These are phyloP conservation scores for Cenchrus purpureus DNA, from an alignment of 176 grass and related monocot genomes.

Conservation along the genomic window DNA sequence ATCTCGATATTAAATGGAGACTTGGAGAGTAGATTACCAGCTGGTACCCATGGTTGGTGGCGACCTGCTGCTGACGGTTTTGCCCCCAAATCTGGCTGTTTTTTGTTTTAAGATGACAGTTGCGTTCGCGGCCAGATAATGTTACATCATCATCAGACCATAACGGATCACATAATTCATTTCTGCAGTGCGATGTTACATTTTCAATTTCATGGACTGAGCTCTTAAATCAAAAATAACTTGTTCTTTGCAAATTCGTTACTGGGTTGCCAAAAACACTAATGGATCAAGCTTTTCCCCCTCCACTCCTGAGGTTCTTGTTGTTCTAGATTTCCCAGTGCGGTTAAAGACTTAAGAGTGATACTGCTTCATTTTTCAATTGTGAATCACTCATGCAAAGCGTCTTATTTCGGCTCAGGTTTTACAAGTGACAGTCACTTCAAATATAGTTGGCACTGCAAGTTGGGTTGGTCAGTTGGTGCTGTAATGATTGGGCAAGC, in stretches of 20 bases:
- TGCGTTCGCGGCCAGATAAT: background rate
- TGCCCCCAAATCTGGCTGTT: background rate
- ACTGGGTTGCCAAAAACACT: background rate
- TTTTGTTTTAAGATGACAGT: background rate
- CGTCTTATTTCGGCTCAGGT: background rate
- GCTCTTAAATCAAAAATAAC: background rate
- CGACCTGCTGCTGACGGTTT: background rate
- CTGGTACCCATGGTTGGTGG: background rate
- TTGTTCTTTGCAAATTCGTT: background rate
- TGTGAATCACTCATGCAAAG: background rate
- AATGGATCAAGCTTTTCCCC: background rate
- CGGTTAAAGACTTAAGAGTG: background rate
- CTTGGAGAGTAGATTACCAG: background rate
- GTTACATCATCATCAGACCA: background rate
- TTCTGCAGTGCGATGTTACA: background rate
- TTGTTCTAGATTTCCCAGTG: background rate
- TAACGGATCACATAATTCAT: background rate
- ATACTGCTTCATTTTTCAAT: conserved; percentile 4
- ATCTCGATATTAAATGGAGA: background rate
- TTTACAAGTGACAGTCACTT: conserved; percentile 30
- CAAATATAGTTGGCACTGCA: conserved; percentile 19
- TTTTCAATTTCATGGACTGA: background rate
- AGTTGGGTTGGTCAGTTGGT: conserved; percentile 40
- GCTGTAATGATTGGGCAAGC: conserved; percentile 56
- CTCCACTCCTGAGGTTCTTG: background rate